phyloP scores from a whole-genome alignment of 495 filamentous ascomycete species.

The Darksidea phi region DNA sequence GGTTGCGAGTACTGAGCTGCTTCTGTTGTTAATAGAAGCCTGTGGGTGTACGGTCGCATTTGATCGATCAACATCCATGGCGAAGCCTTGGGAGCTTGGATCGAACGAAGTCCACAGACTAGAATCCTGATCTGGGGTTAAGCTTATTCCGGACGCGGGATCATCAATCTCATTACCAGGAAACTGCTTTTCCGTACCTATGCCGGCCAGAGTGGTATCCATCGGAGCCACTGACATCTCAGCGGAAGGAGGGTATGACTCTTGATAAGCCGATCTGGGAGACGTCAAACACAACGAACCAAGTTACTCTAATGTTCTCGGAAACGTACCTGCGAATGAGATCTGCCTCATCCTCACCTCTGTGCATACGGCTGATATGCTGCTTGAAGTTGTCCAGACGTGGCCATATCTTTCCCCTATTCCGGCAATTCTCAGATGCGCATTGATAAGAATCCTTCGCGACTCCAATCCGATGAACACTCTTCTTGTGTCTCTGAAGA shows the following conservation, averaged over 20 bases:
- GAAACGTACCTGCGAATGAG: slow-evolving; percentile 55
- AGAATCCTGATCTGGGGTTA: slow-evolving; percentile 31
- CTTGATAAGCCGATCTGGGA: slow-evolving; percentile 7
- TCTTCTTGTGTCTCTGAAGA: slow-evolving; percentile 42
- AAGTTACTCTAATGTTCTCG: neutral
- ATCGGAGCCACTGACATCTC: slow-evolving; percentile 29
- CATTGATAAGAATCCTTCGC: slow-evolving; percentile 66
- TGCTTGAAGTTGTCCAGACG: slow-evolving; percentile 88
- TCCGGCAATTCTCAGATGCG: slow-evolving; percentile 60
- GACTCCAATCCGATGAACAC: slow-evolving; percentile 41
- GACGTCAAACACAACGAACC: neutral
- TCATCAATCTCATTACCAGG: slow-evolving; percentile 29
- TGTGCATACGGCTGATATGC: slow-evolving; percentile 79
- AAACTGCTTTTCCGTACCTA: slow-evolving; percentile 25
- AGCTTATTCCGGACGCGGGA: slow-evolving; percentile 23
- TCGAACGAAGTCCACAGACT: slow-evolving; percentile 25
- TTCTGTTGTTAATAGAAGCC: neutral
- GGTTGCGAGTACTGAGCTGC: neutral
- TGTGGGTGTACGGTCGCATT: neutral
- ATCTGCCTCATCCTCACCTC: slow-evolving; percentile 51
- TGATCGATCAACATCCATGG: slow-evolving; percentile 25
- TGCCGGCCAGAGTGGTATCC: slow-evolving; percentile 35
- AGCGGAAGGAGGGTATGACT: neutral
- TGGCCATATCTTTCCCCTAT: slow-evolving; percentile 76
- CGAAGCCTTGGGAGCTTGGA: slow-evolving; percentile 20